Evolutionary conservation across 768 basidiomycete species (phyloP).

Genomic region (Pleurotus djamor): DNA sequence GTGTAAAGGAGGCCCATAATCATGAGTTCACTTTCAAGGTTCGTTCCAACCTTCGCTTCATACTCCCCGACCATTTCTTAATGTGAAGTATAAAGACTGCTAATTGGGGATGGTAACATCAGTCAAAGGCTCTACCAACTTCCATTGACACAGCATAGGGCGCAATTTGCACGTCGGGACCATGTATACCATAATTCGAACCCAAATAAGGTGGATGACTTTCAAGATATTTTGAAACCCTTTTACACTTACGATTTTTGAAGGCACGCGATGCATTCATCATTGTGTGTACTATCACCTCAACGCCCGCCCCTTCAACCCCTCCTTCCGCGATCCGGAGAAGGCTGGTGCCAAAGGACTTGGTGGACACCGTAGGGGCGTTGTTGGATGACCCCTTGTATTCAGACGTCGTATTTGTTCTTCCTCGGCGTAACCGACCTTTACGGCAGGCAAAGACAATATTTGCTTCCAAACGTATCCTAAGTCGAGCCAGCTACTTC

Average conservation of each 20-base stretch:
- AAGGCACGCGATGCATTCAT: conserved; percentile 64
- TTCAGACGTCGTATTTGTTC: conserved; percentile 80
- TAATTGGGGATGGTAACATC: conserved; percentile 81
- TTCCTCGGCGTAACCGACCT: conserved; percentile 44
- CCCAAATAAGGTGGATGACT: neutral
- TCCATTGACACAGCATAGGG: conserved; percentile 39
- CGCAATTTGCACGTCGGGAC: conserved; percentile 79
- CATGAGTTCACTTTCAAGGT: conserved; percentile 77
- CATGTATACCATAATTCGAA: conserved; percentile 54
- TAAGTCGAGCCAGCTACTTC: conserved; percentile 78
- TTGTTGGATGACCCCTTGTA: conserved; percentile 81
- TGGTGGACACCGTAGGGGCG: conserved; percentile 70
- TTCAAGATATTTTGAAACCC: too few species aligned
- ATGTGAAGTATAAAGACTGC: conserved; percentile 47
- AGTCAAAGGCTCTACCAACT: neutral
- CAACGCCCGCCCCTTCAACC: conserved; percentile 48
- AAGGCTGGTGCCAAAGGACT: conserved; percentile 61
- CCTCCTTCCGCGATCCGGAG: conserved; percentile 44
- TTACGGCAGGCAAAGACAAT: conserved; percentile 44
- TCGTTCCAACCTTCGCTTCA: neutral
- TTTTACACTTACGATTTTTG: too few species aligned
- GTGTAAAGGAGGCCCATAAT: conserved; percentile 76
- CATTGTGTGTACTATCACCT: conserved; percentile 76
- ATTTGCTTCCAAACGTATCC: conserved; percentile 66
- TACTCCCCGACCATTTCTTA: neutral